Percentiles rank a stretch among this genome's conserved stretches.
phyloP scores from a whole-genome alignment of 2,329 filamentous ascomycete species.

The Bipolaris zeicola region DNA sequence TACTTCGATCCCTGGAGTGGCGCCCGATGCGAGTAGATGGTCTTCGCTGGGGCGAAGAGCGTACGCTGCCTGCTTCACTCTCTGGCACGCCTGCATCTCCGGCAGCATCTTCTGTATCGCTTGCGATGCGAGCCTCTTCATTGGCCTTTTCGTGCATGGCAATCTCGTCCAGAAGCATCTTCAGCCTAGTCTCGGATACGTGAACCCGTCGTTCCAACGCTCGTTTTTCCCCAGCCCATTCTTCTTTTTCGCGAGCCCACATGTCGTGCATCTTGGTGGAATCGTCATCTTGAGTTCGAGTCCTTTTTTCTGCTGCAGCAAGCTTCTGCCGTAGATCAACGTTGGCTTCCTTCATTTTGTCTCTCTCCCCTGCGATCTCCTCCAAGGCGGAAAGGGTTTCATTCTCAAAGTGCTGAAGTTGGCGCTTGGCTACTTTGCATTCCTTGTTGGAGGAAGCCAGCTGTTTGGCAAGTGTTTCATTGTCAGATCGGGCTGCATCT shows the following conservation, averaged over 20 bases:
- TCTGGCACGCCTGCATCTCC: constrained; percentile 64
- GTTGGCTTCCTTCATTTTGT: constrained; percentile 76
- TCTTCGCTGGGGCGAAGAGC: constrained; percentile 60
- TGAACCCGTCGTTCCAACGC: constrained; percentile 84
- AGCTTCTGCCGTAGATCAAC: constrained; percentile 77
- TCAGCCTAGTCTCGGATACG: constrained; percentile 85
- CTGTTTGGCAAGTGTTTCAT: constrained; percentile 69
- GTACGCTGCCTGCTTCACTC: constrained; percentile 73
- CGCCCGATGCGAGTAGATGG: constrained; percentile 50
- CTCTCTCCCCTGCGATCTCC: constrained; percentile 82
- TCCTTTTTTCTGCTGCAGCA: constrained; percentile 77
- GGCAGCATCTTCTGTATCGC: constrained; percentile 65
- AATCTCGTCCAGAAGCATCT: constrained; percentile 83
- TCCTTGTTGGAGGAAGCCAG: constrained; percentile 73
- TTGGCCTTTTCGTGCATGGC: constrained; percentile 65
- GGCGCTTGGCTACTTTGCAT: constrained; percentile 77
- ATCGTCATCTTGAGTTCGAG: constrained; percentile 81
- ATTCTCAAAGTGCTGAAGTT: constrained; percentile 84
- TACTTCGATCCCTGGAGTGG: constrained; percentile 65
- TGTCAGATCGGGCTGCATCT: constrained; percentile 72
- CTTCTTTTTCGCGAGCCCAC: constrained; percentile 83
- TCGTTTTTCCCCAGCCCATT: constrained; percentile 83
- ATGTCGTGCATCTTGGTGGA: constrained; percentile 75
- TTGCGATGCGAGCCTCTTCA: constrained; percentile 54
- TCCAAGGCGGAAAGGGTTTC: constrained; percentile 85